Evolutionary conservation across 2,329 filamentous ascomycete species (phyloP).

Genomic region (Fusarium sarcochroum): DNA sequence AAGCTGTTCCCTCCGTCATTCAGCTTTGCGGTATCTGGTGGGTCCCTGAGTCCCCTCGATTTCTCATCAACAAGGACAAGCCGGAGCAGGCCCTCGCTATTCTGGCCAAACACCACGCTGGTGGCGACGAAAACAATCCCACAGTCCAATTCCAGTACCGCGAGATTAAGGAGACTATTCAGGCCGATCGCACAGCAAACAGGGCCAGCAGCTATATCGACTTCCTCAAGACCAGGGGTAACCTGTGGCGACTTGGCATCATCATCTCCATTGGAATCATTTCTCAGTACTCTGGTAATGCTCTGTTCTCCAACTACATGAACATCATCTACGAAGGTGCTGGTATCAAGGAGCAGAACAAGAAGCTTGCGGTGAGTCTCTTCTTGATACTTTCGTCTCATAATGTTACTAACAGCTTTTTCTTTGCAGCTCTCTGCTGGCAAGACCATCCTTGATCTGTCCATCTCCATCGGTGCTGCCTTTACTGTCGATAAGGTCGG

Average conservation of each 20-base stretch:
- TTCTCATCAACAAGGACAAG: constrained; percentile 74
- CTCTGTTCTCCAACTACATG: constrained; percentile 77
- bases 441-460: constrained; percentile 71
- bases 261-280: constrained; percentile 75
- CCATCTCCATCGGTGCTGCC: constrained; percentile 68
- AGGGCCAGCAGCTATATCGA: constrained; percentile 69
- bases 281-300: constrained; percentile 78
- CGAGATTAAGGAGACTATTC: constrained; percentile 76
- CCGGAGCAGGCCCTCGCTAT: constrained; percentile 73
- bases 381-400: background rate
- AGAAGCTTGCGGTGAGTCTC: constrained; percentile 65
- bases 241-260: constrained; percentile 74
- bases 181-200: constrained; percentile 66
- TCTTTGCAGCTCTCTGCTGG: constrained; percentile 61
- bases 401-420: constrained; percentile 8
- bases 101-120: constrained; percentile 74
- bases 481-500: constrained; percentile 65
- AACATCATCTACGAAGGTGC: constrained; percentile 72
- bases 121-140: constrained; percentile 69
- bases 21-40: constrained; percentile 76
- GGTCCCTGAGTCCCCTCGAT: constrained; percentile 78
- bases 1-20: constrained; percentile 71
- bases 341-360: constrained; percentile 69
- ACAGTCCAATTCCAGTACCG: constrained; percentile 76
- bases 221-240: constrained; percentile 73